Evolutionary conservation across 495 filamentous ascomycete species (phyloP).

Genomic region (Talaromyces trachyspermus): DNA sequence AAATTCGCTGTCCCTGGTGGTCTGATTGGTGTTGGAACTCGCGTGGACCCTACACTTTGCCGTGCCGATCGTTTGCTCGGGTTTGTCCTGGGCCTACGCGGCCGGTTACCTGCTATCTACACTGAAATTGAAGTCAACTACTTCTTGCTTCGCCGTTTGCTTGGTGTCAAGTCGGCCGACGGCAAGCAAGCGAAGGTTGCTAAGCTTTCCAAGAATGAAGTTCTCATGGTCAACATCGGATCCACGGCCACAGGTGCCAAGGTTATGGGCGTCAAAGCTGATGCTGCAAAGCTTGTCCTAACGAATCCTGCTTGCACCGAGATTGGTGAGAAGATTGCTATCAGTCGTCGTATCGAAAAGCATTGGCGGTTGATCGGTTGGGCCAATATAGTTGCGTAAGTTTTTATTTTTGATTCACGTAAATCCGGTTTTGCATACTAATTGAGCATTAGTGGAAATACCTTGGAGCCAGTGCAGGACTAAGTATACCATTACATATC

Average conservation of each 20-base stretch:
- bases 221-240: conserved; percentile 98
- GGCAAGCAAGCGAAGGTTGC: conserved; percentile 99
- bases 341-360: conserved; percentile 95
- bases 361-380: conserved; percentile 98
- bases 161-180: conserved; percentile 96
- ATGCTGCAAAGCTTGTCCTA: conserved; percentile 84
- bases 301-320: conserved; percentile 90
- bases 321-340: conserved; percentile 93
- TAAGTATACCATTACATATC: conserved; percentile 18
- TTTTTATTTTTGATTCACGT: conserved; percentile 12
- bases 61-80: conserved; percentile 97
- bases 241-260: conserved; percentile 93
- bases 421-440: conserved; percentile 12
- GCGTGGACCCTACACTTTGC: conserved; percentile 94
- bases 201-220: conserved; percentile 94
- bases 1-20: conserved; percentile 97
- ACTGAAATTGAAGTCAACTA: conserved; percentile 98
- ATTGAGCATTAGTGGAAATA: conserved; percentile 38
- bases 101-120: conserved; percentile 87
- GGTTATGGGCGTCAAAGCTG: conserved; percentile 91
- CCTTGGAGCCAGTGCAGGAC: conserved; percentile 44
- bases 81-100: conserved; percentile 93
- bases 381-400: conserved; percentile 81
- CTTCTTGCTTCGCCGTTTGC: conserved; percentile 85
- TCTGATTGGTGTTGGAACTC: conserved; percentile 92